Base-by-base conservation (phyloP, 2,329 filamentous ascomycete species). In the Trichophyton verrucosum region DNA sequence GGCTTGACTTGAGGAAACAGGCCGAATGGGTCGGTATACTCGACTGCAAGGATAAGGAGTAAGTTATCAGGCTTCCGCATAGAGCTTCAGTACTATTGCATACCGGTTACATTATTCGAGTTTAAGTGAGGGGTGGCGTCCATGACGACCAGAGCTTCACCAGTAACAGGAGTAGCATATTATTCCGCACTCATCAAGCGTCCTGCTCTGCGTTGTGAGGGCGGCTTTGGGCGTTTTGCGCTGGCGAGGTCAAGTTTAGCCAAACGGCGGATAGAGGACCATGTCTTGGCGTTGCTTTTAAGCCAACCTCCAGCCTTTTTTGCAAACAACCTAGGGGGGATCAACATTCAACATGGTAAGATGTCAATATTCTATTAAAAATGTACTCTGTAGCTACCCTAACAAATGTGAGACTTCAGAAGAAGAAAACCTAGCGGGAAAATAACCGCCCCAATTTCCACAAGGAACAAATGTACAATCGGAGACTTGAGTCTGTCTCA, bases 11-110 rank as follows among this genome's bases (percentile, higher is more conserved):
- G 81, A 62, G 89, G 85, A 75, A 92, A 97, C 65, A 97, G 82
- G 69, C 88, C 86, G 71, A 89, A 88, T 59, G 94, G 92, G 76
- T 99, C 94, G 77, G 88, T 90, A 77, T 96, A 99, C 80, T 97
- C 91, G 78, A 96, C 91, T 95, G 60, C 63, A 51, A 33, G 20
- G 59, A 55, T 55, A 55, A 55, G 51, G 51, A 55, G 51, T 55
- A 36, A 55, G 51, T 36, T 20, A 55, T 61, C 9, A 61, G 46
- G 40, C 15, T 36, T 59, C 59, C 40, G 24, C 17, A 20, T 61
- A 27, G 44, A 49, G 58, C 38, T 44, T 53, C 27, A 5, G 49
- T 24, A 8, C 15, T 17, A 40, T 38, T 46, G 65, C 73, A 60
- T 77, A 88, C 86, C 86, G 72, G 86, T 89, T 69, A 90, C 87